A percentile compares a stretch with the other conserved stretches of the same genome.
Conservation (phyloP, 164 flowering plant genomes). For the Houttuynia cordata region DNA sequence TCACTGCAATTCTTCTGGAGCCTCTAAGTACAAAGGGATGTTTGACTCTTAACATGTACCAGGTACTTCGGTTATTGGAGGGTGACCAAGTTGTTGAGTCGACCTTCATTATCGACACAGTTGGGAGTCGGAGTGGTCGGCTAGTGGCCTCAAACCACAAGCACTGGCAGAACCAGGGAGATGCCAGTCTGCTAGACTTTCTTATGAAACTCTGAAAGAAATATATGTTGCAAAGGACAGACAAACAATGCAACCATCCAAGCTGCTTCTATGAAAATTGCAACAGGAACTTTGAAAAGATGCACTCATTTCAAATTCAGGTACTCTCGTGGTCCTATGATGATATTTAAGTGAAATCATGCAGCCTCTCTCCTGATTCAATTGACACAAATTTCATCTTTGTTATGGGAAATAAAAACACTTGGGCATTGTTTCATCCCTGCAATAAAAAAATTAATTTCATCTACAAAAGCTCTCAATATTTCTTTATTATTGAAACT, state of each 20-base stretch:
- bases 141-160: not conserved
- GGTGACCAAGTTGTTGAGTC: conserved; percentile 28
- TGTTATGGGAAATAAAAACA: no score
- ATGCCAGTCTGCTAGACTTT: conserved; percentile 47
- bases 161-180: conserved; percentile 16
- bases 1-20: not conserved
- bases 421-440: no score
- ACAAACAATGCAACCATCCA: not conserved
- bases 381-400: no score
- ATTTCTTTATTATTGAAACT: no score
- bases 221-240: conserved; percentile 3
- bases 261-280: not conserved
- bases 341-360: no score
- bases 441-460: no score
- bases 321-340: no score
- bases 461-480: no score
- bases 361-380: no score
- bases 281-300: no score
- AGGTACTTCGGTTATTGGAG: conserved; percentile 76
- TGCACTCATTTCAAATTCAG: no score
- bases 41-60: not conserved
- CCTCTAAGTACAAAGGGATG: not conserved
- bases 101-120: conserved; percentile 32
- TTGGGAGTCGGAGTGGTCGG: conserved; percentile 16
- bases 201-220: conserved; percentile 28